These are phyloP conservation scores for Tetracladium setigerum DNA, from an alignment of 495 filamentous ascomycete genomes.

Conservation along the genomic window DNA sequence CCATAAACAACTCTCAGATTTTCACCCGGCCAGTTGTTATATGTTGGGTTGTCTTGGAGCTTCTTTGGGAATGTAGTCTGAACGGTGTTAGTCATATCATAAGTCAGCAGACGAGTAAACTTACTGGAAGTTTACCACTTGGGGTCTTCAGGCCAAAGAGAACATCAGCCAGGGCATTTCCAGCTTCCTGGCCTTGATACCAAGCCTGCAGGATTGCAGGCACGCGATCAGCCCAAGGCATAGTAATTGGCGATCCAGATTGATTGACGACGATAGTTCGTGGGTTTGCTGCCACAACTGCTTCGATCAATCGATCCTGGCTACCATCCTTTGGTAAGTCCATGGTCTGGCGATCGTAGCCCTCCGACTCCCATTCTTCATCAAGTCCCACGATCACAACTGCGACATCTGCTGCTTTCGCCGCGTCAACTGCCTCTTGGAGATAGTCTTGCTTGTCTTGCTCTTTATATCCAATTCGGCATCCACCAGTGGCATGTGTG, in stretches of 20 bases:
- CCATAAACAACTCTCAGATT: slow-evolving; percentile 72
- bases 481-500: slow-evolving; percentile 60
- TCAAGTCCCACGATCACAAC: slow-evolving; percentile 75
- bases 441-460: slow-evolving; percentile 63
- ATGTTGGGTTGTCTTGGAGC: slow-evolving; percentile 74
- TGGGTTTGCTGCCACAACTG: slow-evolving; percentile 63
- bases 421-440: slow-evolving; percentile 61
- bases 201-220: slow-evolving; percentile 68
- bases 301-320: slow-evolving; percentile 66
- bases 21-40: slow-evolving; percentile 79
- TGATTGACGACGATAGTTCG: slow-evolving; percentile 74
- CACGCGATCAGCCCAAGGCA: slow-evolving; percentile 70
- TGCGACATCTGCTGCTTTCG: slow-evolving; percentile 63
- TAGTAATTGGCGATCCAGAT: slow-evolving; percentile 74
- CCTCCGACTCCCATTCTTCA: slow-evolving; percentile 84
- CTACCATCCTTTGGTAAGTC: slow-evolving; percentile 62
- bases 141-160: slow-evolving; percentile 61
- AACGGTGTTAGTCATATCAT: slow-evolving; percentile 19
- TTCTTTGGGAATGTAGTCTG: slow-evolving; percentile 72
- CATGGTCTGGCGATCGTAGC: slow-evolving; percentile 78
- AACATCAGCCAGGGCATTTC: slow-evolving; percentile 60
- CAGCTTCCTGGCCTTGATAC: slow-evolving; percentile 61
- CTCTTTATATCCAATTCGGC: slow-evolving; percentile 69
- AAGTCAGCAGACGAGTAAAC: slow-evolving; percentile 55
- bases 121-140: slow-evolving; percentile 53